Base-by-base conservation (phyloP, 495 filamentous ascomycete species). In the Xylaria sp. region DNA sequence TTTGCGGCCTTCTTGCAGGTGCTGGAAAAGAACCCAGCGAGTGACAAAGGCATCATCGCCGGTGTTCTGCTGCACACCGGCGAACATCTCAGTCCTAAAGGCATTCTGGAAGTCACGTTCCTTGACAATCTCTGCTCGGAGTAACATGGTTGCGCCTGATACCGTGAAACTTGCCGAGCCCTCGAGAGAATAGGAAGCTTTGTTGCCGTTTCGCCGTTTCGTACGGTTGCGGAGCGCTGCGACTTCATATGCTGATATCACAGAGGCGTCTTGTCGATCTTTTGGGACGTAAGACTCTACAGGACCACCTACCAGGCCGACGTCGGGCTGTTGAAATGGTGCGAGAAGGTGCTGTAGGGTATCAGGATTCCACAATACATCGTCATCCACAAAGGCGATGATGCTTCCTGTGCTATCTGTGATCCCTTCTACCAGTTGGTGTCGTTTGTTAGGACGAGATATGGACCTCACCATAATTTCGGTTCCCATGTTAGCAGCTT, bases 31-130 rank as follows among this genome's bases (percentile, higher is more conserved):
- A 0, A 78, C 46, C 33, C 74, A 78, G 0, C 72, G 66, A 2
- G 76, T 76, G 31, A 78, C 74, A 43, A 73, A 76, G 0, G 61
- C 50, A 26, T 76, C 74, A 37, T 77, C 76, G 0, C 74, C 73
- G 0, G 64, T 71, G 12, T 72, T 76, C 17, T 74, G 70, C 3
- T 24, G 35, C 4, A 71, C 7, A 0, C 74, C 74, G 2, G 17
- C 41, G 58, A 69, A 76, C 19, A 57, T 66, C 35, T 78, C 72
- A 1, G 70, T 21, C 0, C 37, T 72, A 21, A 78, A 76, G 0
- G 62, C 64, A n/a, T 62, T 40, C 24, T 76, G 74, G 43, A 78
- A 78, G 0, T 68, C 72, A 3, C 69, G 52, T 7, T 76, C 74
- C 43, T 41, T 44, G 0, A 71, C 68, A 0, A 76, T 68, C 15